Percentiles rank a stretch among this genome's conserved stretches.
Conservation (phyloP, 176 grass and related monocot species). For the Rhynchospora breviuscula region DNA sequence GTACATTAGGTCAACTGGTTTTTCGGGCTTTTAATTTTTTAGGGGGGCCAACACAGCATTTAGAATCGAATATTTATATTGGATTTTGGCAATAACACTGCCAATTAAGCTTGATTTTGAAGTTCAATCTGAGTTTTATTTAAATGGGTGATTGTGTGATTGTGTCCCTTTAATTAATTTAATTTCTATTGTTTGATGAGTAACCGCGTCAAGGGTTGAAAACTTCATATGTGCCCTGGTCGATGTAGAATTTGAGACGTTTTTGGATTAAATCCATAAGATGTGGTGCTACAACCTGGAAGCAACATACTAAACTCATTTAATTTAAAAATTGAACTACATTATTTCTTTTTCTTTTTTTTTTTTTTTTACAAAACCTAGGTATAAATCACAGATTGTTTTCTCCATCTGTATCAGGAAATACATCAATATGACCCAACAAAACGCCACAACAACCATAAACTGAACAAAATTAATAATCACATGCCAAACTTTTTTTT, state of each 20-base stretch:
- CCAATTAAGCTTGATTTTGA: too few species aligned
- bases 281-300: neutral
- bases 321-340: conserved; percentile 1
- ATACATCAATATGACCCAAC: neutral
- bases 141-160: too few species aligned
- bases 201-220: too few species aligned
- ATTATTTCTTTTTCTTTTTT: neutral
- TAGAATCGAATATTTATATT: too few species aligned
- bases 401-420: neutral
- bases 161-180: too few species aligned
- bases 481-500: neutral
- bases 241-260: neutral
- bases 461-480: neutral
- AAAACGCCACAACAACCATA: neutral
- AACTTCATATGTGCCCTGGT: too few species aligned
- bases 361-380: conserved; percentile 9
- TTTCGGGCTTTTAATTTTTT: too few species aligned
- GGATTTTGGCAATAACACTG: too few species aligned
- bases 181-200: too few species aligned
- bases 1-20: too few species aligned
- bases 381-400: neutral
- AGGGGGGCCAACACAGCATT: too few species aligned
- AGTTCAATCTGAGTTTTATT: too few species aligned
- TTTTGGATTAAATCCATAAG: neutral
- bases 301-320: neutral